phyloP scores from a whole-genome alignment of 306 rosid species.

The Cotoneaster glaucophyllus region DNA sequence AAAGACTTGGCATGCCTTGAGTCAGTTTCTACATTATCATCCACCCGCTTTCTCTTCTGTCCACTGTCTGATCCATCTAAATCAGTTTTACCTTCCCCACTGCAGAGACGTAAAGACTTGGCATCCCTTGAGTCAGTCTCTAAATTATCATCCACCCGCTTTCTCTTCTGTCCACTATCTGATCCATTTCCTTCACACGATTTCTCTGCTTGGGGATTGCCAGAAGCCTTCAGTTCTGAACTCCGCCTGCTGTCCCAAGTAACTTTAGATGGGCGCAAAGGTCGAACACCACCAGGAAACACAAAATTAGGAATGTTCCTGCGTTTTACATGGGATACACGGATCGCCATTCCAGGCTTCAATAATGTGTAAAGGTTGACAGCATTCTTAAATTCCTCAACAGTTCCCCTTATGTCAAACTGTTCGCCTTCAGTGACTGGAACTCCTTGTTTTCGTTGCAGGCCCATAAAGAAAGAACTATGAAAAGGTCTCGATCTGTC shows the following conservation, averaged over 20 bases:
- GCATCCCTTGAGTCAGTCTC: background rate
- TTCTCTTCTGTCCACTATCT: background rate
- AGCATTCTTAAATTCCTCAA: slow-evolving; percentile 63
- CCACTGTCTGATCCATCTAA: slow-evolving; percentile 37
- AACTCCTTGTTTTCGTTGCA: slow-evolving; percentile 82
- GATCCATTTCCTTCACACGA: slow-evolving; percentile 17
- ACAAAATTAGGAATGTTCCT: slow-evolving; percentile 68
- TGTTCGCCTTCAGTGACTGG: slow-evolving; percentile 60
- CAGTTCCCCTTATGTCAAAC: slow-evolving; percentile 74
- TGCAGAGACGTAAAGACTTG: no score
- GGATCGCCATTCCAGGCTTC: slow-evolving; percentile 80
- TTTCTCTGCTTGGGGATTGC: slow-evolving; percentile 38
- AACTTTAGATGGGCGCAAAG: slow-evolving; percentile 43
- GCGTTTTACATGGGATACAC: slow-evolving; percentile 71
- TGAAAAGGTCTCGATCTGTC: slow-evolving; percentile 69
- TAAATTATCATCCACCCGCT: no score
- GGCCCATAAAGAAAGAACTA: slow-evolving; percentile 86
- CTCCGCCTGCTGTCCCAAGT: slow-evolving; percentile 51
- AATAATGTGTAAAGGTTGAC: slow-evolving; percentile 49
- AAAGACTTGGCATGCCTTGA: slow-evolving; percentile 31
- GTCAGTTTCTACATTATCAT: slow-evolving; percentile 41
- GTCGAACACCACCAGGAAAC: slow-evolving; percentile 77
- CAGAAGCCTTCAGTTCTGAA: slow-evolving; percentile 54
- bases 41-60: slow-evolving; percentile 58
- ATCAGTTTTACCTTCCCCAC: slow-evolving; percentile 23